A percentile compares a stretch with the other conserved stretches of the same genome.
Evolutionary conservation across 176 grass and related monocot species (phyloP).

Genomic region (Carex myosuroides): DNA sequence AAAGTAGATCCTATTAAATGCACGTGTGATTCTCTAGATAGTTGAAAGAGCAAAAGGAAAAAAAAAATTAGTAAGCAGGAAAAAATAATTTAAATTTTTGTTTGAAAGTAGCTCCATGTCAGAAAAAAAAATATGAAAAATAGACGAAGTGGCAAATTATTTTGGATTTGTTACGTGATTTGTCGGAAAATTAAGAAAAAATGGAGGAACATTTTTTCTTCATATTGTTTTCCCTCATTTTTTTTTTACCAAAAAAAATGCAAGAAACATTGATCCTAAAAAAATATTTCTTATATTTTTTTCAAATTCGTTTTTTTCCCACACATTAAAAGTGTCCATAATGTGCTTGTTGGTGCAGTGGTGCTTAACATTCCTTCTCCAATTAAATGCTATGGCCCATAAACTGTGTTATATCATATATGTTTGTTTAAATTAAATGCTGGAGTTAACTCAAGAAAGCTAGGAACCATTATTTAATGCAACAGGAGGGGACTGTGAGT

Average conservation of each 20-base stretch:
- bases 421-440: constrained; percentile 10
- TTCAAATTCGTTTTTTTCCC: neutral
- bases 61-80: too few relatives aligned
- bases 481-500: neutral
- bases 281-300: neutral
- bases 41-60: too few relatives aligned
- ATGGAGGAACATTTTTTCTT: neutral
- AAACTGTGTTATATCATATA: neutral
- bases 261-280: neutral
- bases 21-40: too few relatives aligned
- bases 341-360: neutral
- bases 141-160: too few relatives aligned
- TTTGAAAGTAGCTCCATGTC: too few relatives aligned
- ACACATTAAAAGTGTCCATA: neutral
- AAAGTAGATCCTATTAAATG: too few relatives aligned
- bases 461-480: neutral
- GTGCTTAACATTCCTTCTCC: too few relatives aligned
- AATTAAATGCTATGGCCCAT: neutral
- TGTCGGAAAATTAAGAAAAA: neutral
- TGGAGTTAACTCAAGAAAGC: neutral
- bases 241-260: neutral
- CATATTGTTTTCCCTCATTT: neutral
- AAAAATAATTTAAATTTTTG: too few relatives aligned
- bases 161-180: too few relatives aligned
- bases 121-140: too few relatives aligned